These are phyloP conservation scores for Cordyceps pruinosa DNA, from an alignment of 2,329 filamentous ascomycete genomes.

Conservation along the genomic window DNA sequence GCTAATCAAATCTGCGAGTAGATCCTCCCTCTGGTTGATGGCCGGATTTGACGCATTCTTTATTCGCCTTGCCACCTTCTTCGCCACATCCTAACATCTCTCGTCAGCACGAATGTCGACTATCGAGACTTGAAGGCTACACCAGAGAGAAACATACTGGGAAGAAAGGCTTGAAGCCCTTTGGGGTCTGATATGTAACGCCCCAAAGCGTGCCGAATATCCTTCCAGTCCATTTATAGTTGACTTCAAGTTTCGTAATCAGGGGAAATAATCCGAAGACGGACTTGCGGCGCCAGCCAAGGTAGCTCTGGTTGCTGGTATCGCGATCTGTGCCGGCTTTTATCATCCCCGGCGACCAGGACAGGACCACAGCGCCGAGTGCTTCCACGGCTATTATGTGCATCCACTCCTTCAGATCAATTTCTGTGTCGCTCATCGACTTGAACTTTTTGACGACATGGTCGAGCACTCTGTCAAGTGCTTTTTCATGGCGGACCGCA, in stretches of 20 bases:
- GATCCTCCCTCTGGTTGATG: conserved; percentile 30
- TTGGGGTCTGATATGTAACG: conserved; percentile 37
- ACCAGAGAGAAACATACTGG: conserved; percentile 29
- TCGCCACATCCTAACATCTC: conserved; percentile 26
- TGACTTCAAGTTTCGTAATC: conserved; percentile 32
- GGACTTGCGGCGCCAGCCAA: conserved; percentile 45
- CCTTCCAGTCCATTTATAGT: conserved; percentile 30
- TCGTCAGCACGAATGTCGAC: background rate
- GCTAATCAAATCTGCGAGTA: conserved; percentile 40
- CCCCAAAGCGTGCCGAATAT: conserved; percentile 38
- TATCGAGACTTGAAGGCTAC: background rate
- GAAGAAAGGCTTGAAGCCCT: conserved; percentile 42
- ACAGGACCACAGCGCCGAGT: conserved; percentile 41
- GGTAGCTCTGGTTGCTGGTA: conserved; percentile 42
- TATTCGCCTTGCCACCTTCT: conserved; percentile 27
- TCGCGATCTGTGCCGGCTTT: conserved; percentile 37
- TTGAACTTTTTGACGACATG: conserved; percentile 30
- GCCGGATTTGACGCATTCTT: conserved; percentile 24
- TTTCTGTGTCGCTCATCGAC: conserved; percentile 28
- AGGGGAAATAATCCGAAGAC: conserved; percentile 45
- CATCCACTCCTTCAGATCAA: conserved; percentile 50
- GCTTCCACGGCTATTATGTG: conserved; percentile 48
- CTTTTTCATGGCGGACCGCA: conserved; percentile 34
- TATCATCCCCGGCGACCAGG: conserved; percentile 46
- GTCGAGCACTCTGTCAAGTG: conserved; percentile 35